Evolutionary conservation across 257 asterid species (phyloP).

Genomic region (Solanum dulcamara): DNA sequence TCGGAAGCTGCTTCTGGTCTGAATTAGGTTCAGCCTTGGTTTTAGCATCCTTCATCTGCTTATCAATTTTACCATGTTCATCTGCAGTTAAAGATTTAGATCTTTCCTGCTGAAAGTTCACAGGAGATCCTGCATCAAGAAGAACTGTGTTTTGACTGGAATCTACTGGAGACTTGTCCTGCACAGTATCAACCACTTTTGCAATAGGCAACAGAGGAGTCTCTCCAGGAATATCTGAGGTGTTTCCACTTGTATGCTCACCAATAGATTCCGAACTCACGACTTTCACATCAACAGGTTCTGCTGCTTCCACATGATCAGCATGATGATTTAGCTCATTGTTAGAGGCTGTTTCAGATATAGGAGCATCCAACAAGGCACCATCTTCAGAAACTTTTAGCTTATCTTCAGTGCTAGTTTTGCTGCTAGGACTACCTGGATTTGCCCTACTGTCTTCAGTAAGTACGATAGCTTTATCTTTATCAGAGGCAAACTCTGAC

Average conservation of each 20-base stretch:
- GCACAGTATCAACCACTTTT: slow-evolving; percentile 24
- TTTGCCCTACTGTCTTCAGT: slow-evolving; percentile 27
- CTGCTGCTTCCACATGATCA: slow-evolving; percentile 26
- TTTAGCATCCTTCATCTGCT: slow-evolving; percentile 26
- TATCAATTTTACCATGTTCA: slow-evolving; percentile 23
- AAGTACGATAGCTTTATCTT: slow-evolving; percentile 11
- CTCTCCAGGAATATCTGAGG: slow-evolving; percentile 28
- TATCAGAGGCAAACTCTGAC: slow-evolving; percentile 34
- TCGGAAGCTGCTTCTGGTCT: slow-evolving; percentile 34
- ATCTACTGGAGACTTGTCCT: slow-evolving; percentile 26
- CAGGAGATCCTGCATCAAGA: slow-evolving; percentile 26
- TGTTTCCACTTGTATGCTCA: slow-evolving; percentile 20
- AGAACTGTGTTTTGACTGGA: slow-evolving; percentile 30
- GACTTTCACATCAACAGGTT: slow-evolving; percentile 27
- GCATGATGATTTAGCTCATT: slow-evolving; percentile 32
- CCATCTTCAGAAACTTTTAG: slow-evolving; percentile 30
- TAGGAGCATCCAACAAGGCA: slow-evolving; percentile 31
- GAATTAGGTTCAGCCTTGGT: slow-evolving; percentile 31
- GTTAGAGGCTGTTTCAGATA: slow-evolving; percentile 27
- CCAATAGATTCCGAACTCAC: slow-evolving; percentile 21
- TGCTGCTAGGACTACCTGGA: slow-evolving; percentile 19
- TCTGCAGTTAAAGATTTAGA: slow-evolving; percentile 32
- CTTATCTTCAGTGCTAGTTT: slow-evolving; percentile 28
- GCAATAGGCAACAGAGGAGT: slow-evolving; percentile 17
- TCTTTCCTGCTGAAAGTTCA: slow-evolving; percentile 23